Base-by-base conservation (phyloP, 306 rosid genomes). In the Vigna nakashimae region DNA sequence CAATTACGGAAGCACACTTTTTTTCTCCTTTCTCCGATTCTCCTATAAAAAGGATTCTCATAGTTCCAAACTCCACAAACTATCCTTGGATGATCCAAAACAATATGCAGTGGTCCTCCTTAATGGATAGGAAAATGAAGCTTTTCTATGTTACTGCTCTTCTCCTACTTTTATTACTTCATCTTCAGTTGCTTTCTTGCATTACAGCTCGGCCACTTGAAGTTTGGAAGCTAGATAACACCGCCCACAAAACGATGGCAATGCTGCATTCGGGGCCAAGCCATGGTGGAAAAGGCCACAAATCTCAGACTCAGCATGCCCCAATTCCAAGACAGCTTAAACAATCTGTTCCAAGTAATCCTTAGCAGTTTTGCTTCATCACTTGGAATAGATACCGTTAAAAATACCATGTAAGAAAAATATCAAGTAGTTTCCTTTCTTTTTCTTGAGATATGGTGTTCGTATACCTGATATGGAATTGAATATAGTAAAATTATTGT, bases 241-340 rank as follows among this genome's bases (percentile, higher is more conserved):
- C 32, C 26, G 14, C 5, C 46, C 20, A 20, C 43, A 65, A 73
- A 32, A 50, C 83, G n/a, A 6, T 76, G 82, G 76, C 72, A 46
- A 66, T 77, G 79, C 86, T 81, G 89, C 78, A 68, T 82, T 74
- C 88, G 6, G 84, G 89, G 53, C 91, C 91, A 75, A 89, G 87
- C 81, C 51, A 40, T 24, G 58, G 86, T 63, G 91, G 89, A 18
- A 73, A 76, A 72, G 87, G 87, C 67, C 91, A 89, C 36, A 70
- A 67, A 50, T 60, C 50, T 45, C 50, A 26, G 12, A 32, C 13
- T 17, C 7, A 6, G 14, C 13, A 22, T 30, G 34, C 56, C 26
- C 62, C 73, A 58, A 26, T 53, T 64, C 75, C 36, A n/a, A 24
- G 5, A 2, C 75, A 43, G 65, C 64, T 58, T 48, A 55, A 56